Evolutionary conservation across 2,329 filamentous ascomycete genomes (phyloP).

Genomic region (Arthrobotrys pseudoclavata): DNA sequence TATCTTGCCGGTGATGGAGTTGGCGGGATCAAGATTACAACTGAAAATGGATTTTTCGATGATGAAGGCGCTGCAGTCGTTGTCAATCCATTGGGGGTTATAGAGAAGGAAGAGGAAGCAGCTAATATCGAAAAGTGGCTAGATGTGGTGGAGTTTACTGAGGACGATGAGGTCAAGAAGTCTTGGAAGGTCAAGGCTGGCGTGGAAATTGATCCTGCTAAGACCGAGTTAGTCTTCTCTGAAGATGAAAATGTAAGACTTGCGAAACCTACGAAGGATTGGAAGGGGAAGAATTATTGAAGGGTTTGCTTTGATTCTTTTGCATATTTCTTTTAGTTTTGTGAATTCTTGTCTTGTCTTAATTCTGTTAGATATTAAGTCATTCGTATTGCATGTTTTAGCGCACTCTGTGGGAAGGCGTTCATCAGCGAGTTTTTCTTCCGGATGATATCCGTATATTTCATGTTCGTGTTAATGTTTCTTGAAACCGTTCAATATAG

Average conservation of each 20-base stretch:
- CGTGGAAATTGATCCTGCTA: background rate
- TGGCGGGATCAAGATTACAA: conserved; percentile 57
- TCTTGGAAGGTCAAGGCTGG: conserved; percentile 45
- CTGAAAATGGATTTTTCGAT: conserved; percentile 51
- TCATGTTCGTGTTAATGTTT: background rate
- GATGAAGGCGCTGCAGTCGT: conserved; percentile 13
- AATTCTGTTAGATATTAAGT: background rate
- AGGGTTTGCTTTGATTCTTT: background rate
- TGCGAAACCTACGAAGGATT: conserved; percentile 49
- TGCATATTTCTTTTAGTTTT: background rate
- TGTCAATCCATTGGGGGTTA: conserved; percentile 18
- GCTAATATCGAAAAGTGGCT: conserved; percentile 38
- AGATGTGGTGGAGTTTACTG: conserved; percentile 42
- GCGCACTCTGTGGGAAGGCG: conserved; percentile 7
- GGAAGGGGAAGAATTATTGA: conserved; percentile 48
- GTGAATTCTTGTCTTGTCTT: background rate
- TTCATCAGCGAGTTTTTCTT: background rate
- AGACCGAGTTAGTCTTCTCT: conserved; percentile 10
- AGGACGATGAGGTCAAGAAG: conserved; percentile 37
- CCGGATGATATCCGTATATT: background rate
- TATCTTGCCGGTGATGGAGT: conserved; percentile 33
- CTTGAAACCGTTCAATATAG: background rate
- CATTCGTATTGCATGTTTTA: conserved; percentile 6
- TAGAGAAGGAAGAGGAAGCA: conserved; percentile 34
- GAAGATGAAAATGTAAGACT: conserved; percentile 34